Conservation (phyloP, 129 eudicot species). For the Daucus carota region DH1_v3.0 NC_030387.2:39696001-39696500, state of each 20-base stretch:
- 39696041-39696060: conserved; percentile 34
- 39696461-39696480: no score
- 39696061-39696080: conserved; percentile 53
- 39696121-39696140: not conserved
- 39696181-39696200: not conserved
- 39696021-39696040: conserved; percentile 24
- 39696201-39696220: not conserved
- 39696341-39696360: not conserved
- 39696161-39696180: not conserved
- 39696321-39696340: not conserved
- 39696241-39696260: not conserved
- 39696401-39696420: not conserved
- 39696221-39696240: not conserved
- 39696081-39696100: conserved; percentile 41
- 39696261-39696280: not conserved
- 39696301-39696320: not conserved
- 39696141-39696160: not conserved
- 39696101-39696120: not conserved
- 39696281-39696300: no score
- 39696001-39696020: conserved; percentile 17
- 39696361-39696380: not conserved
- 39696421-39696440: no score
- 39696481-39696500: no score
- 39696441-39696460: no score
- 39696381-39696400: not conserved